phyloP scores from a whole-genome alignment of 1,284 basidiomycete genomes.

The Pseudozyma hubeiensis region DNA sequence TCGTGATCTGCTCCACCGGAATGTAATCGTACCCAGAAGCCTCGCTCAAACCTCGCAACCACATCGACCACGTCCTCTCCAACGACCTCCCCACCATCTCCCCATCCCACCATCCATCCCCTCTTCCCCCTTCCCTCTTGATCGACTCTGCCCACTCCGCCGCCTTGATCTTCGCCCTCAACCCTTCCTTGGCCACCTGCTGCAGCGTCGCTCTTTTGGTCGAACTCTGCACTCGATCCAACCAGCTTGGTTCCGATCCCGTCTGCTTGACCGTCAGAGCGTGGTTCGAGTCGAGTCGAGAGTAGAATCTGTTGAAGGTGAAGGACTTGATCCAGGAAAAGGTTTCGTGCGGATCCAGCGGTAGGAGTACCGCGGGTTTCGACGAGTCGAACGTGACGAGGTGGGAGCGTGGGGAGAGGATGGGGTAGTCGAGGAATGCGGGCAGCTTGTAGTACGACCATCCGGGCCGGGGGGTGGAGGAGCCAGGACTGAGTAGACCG shows the following conservation, averaged over 20 bases:
- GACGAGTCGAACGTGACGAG: not conserved
- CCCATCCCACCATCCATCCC: not conserved
- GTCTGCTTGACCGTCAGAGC: not conserved
- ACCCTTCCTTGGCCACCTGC: not conserved
- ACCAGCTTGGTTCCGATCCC: not conserved
- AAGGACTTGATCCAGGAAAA: not conserved
- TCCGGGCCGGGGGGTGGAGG: not conserved
- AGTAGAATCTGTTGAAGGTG: not conserved
- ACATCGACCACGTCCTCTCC: not conserved
- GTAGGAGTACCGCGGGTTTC: not conserved
- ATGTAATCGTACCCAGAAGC: not conserved
- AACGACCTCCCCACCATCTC: not conserved
- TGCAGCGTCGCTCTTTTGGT: not conserved
- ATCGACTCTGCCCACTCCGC: not conserved
- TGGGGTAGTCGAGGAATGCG: not conserved
- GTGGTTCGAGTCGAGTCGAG: not conserved
- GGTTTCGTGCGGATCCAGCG: not conserved
- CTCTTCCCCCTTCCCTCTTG: not conserved
- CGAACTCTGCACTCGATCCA: not conserved
- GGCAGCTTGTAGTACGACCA: conserved; percentile 2
- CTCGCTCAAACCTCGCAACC: not conserved
- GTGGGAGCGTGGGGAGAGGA: not conserved
- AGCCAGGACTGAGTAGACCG: no score
- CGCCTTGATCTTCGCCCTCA: not conserved
- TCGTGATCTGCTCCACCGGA: not conserved